Evolutionary conservation across 2,329 filamentous ascomycete species (phyloP).

Genomic region (Dactylellina drechsleri): DNA sequence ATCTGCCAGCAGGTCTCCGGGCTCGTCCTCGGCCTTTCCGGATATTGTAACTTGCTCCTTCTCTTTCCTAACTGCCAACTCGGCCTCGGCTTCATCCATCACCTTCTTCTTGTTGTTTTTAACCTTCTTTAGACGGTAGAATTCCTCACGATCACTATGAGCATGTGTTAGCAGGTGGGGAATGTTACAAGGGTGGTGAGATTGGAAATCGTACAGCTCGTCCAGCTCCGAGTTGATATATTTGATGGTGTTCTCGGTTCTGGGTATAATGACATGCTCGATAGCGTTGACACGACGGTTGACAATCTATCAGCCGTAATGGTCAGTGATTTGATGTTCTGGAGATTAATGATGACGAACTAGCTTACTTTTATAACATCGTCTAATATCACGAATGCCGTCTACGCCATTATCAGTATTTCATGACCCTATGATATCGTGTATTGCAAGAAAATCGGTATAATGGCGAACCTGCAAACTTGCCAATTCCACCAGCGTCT

Average conservation of each 20-base stretch:
- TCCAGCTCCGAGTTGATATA: conserved; percentile 94
- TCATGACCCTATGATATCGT: not conserved
- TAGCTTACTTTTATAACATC: conserved; percentile 88
- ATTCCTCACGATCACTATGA: conserved; percentile 80
- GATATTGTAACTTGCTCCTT: conserved; percentile 58
- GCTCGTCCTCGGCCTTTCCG: conserved; percentile 21
- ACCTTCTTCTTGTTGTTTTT: conserved; percentile 85
- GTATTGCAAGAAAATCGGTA: conserved; percentile 29
- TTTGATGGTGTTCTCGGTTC: conserved; percentile 99
- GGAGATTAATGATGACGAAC: not conserved
- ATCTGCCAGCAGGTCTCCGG: conserved; percentile 56
- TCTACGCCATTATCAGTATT: conserved; percentile 65
- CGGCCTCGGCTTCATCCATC: conserved; percentile 75
- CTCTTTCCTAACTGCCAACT: conserved; percentile 71
- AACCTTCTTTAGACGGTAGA: conserved; percentile 96
- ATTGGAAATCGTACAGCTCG: conserved; percentile 72
- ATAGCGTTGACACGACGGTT: conserved; percentile 98
- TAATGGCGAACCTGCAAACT: conserved; percentile 75
- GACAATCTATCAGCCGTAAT: conserved; percentile 68
- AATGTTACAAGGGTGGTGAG: not conserved
- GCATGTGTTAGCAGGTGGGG: not conserved
- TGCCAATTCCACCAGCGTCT: conserved; percentile 92
- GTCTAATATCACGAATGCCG: conserved; percentile 95
- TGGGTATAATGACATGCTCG: conserved; percentile 95
- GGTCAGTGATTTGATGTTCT: not conserved